These are phyloP conservation scores for Yamadazyma insecticola DNA, from an alignment of 805 yeast species.

Conservation along the genomic window DNA sequence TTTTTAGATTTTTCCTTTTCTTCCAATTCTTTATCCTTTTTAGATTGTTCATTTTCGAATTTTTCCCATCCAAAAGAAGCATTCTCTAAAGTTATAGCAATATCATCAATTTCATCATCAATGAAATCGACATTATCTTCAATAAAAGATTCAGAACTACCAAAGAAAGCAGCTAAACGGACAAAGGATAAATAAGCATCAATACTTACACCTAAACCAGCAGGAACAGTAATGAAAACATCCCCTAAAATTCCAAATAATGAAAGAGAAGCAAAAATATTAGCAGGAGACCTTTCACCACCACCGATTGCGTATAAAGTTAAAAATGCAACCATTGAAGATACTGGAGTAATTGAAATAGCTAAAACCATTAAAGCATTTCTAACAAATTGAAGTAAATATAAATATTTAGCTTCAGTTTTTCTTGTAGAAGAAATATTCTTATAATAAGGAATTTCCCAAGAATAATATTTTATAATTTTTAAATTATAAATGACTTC, in stretches of 20 bases:
- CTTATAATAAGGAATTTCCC: constrained; percentile 77
- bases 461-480: constrained; percentile 80
- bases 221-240: constrained; percentile 64
- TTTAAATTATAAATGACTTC: constrained; percentile 77
- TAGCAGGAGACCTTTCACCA: constrained; percentile 45
- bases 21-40: constrained; percentile 3
- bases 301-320: constrained; percentile 28
- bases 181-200: constrained; percentile 61
- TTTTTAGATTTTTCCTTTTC: constrained; percentile 1
- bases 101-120: constrained; percentile 10
- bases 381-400: constrained; percentile 60
- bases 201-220: constrained; percentile 60
- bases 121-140: constrained; percentile 30
- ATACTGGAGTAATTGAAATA: constrained; percentile 60
- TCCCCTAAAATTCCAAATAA: constrained; percentile 58
- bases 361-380: constrained; percentile 61
- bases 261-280: constrained; percentile 65
- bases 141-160: constrained; percentile 31
- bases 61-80: constrained; percentile 29
- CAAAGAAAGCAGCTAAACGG: constrained; percentile 51
- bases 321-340: constrained; percentile 57
- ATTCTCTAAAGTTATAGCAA: constrained; percentile 18
- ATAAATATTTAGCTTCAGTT: constrained; percentile 56
- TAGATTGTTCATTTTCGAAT: constrained; percentile 14
- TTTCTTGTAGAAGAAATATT: constrained; percentile 52